These are phyloP conservation scores for Geotrichum fermentans DNA, from an alignment of 1,139 yeast genomes.

Conservation along the genomic window DNA sequence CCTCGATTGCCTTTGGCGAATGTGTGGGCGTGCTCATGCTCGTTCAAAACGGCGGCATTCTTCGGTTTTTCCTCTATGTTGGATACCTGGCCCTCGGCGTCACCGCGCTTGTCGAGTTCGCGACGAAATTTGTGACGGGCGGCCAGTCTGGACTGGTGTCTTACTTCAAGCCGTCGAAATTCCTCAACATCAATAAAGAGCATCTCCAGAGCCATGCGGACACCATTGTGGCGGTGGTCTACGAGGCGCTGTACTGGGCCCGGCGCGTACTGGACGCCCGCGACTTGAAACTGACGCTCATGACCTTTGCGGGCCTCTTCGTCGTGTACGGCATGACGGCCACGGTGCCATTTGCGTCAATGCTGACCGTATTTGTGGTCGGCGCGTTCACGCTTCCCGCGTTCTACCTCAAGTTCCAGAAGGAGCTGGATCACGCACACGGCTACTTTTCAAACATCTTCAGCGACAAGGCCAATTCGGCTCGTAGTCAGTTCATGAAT, in stretches of 20 bases:
- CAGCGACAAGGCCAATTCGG: constrained; percentile 53
- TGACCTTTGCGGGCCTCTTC: constrained; percentile 64
- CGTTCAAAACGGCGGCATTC: constrained; percentile 63
- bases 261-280: constrained; percentile 63
- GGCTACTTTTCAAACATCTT: constrained; percentile 53
- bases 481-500: constrained; percentile 48
- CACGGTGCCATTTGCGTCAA: constrained; percentile 67
- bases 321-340: constrained; percentile 69
- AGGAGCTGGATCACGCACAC: constrained; percentile 72
- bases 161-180: constrained; percentile 36
- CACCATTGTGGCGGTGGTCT: constrained; percentile 32
- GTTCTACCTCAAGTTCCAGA: constrained; percentile 67
- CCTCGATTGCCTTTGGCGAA: constrained; percentile 74
- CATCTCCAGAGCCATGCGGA: constrained; percentile 34
- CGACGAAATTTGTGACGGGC: constrained; percentile 36
- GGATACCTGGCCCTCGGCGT: constrained; percentile 38
- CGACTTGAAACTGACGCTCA: constrained; percentile 63
- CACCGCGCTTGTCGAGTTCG: constrained; percentile 34
- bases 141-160: constrained; percentile 34
- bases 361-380: constrained; percentile 54
- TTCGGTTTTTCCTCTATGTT: constrained; percentile 59
- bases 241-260: constrained; percentile 37
- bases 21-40: constrained; percentile 55
- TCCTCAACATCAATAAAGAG: constrained; percentile 32
- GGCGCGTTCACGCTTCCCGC: constrained; percentile 72